A percentile compares a stretch with the other conserved stretches of the same genome.
Conservation (phyloP, 192 early-diverging fungal genomes). For the Coemansia sp. region DNA sequence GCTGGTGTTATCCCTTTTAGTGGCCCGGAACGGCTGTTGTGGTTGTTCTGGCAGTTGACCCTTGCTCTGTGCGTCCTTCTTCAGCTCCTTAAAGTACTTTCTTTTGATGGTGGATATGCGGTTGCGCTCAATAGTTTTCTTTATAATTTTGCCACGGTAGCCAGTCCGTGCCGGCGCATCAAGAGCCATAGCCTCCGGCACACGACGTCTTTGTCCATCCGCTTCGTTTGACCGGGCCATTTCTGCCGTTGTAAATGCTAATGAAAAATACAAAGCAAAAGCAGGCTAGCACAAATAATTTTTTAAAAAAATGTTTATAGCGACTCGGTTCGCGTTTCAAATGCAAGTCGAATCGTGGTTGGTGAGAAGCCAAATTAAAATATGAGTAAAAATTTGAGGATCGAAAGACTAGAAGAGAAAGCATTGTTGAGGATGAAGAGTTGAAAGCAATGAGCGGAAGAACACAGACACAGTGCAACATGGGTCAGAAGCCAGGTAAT, state of each 20-base stretch:
- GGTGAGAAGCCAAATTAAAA: neutral
- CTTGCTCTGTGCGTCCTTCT: slow-evolving; percentile 1
- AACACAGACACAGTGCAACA: neutral
- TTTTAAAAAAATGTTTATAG: too few species aligned
- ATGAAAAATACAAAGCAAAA: neutral
- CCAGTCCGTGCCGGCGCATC: slow-evolving; percentile 27
- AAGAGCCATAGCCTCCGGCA: slow-evolving; percentile 22
- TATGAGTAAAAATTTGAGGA: neutral
- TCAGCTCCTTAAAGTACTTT: slow-evolving; percentile 46
- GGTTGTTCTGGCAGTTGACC: neutral
- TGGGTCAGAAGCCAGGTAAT: neutral
- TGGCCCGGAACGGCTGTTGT: neutral
- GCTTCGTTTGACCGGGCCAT: slow-evolving; percentile 7
- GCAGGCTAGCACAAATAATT: neutral
- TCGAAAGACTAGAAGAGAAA: neutral
- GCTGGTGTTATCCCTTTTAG: slow-evolving; percentile 1
- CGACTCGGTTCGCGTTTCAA: neutral
- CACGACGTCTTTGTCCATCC: slow-evolving; percentile 21
- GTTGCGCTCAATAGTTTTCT: slow-evolving; percentile 51
- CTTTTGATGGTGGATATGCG: slow-evolving; percentile 36
- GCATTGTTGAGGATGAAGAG: neutral
- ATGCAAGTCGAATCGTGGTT: neutral
- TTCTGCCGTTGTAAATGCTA: slow-evolving; percentile 1
- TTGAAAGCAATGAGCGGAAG: neutral
- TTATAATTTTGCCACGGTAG: slow-evolving; percentile 43